Percentiles rank a stretch among this genome's conserved stretches.
Evolutionary conservation across 192 early-diverging fungal species (phyloP).

Genomic region (Kappamyces sp.): DNA sequence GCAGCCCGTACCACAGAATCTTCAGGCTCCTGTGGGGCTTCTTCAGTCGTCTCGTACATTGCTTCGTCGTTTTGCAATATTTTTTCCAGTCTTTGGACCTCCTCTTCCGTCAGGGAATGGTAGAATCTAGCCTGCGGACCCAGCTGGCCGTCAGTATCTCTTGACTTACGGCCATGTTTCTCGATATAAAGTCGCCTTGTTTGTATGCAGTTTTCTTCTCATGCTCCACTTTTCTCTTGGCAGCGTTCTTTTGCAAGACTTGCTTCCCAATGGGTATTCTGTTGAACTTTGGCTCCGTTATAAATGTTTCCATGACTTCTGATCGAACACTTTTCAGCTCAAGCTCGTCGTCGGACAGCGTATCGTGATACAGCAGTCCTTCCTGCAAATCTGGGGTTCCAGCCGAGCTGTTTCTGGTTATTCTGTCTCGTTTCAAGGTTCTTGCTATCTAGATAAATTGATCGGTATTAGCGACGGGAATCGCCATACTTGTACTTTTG

Average conservation of each 20-base stretch:
- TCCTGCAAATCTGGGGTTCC: slow-evolving; percentile 9
- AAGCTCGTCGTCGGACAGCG: slow-evolving; percentile 19
- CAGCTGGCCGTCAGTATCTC: slow-evolving; percentile 20
- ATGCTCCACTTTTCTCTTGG: not conserved
- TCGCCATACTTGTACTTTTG: slow-evolving; percentile 27
- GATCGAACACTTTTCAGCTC: slow-evolving; percentile 40
- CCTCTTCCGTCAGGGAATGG: slow-evolving; percentile 43
- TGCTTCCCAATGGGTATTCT: slow-evolving; percentile 20
- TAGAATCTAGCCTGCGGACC: slow-evolving; percentile 45
- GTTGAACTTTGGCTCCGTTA: slow-evolving; percentile 38
- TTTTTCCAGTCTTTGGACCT: slow-evolving; percentile 32
- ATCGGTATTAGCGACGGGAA: too few species aligned
- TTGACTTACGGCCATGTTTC: slow-evolving; percentile 37
- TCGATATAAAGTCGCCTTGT: slow-evolving; percentile 39
- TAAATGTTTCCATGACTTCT: slow-evolving; percentile 34
- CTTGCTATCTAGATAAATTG: slow-evolving; percentile 18
- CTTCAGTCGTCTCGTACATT: slow-evolving; percentile 18
- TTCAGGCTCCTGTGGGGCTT: too few species aligned
- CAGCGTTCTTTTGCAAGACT: slow-evolving; percentile 6
- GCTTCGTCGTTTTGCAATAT: slow-evolving; percentile 20
- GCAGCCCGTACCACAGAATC: not conserved
- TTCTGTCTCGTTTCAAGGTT: slow-evolving; percentile 19
- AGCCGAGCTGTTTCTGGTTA: slow-evolving; percentile 20
- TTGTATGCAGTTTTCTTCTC: slow-evolving; percentile 30
- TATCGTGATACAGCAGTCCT: slow-evolving; percentile 12